A percentile compares a stretch with the other conserved stretches of the same genome.
These are phyloP conservation scores for Chytriomyces sp. DNA, from an alignment of 192 early-diverging fungal genomes.

Conservation along the genomic window DNA sequence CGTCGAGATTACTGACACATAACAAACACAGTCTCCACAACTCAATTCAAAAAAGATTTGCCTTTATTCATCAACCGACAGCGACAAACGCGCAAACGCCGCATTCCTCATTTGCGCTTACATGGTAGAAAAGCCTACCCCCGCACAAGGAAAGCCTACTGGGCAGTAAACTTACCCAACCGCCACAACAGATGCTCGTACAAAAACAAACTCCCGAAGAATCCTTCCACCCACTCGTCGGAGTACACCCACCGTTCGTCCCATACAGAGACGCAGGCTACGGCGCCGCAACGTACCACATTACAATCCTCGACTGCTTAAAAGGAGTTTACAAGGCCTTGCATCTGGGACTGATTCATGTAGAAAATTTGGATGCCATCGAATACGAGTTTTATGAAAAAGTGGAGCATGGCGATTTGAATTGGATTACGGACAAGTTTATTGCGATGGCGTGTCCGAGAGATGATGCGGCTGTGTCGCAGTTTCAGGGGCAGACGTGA, in stretches of 20 bases:
- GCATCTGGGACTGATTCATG: constrained; percentile 60
- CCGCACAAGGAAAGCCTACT: background rate
- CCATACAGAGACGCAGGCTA: constrained; percentile 77
- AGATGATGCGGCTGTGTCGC: constrained; percentile 50
- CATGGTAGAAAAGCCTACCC: constrained; percentile 56
- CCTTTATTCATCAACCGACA: constrained; percentile 60
- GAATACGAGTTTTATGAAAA: constrained; percentile 78
- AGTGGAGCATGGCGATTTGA: constrained; percentile 74
- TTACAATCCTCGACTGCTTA: constrained; percentile 72
- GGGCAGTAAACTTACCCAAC: background rate
- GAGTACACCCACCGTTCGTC: constrained; percentile 56
- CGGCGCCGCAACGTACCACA: constrained; percentile 67
- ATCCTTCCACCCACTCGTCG: constrained; percentile 59
- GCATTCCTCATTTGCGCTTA: constrained; percentile 71
- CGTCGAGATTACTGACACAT: no score
- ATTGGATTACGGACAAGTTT: constrained; percentile 76
- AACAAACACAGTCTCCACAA: constrained; percentile 48
- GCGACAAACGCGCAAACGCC: constrained; percentile 69
- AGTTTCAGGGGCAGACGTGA: background rate
- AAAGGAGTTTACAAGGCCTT: constrained; percentile 66
- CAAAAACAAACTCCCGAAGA: constrained; percentile 67
- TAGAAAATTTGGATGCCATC: constrained; percentile 64
- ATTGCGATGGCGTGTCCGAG: constrained; percentile 71
- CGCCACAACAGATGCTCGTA: constrained; percentile 60
- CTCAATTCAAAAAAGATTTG: constrained; percentile 46